A percentile compares a stretch with the other conserved stretches of the same genome.
phyloP scores from a whole-genome alignment of 352 stramenopile species.

The Globisporangium megalacanthum region DNA sequence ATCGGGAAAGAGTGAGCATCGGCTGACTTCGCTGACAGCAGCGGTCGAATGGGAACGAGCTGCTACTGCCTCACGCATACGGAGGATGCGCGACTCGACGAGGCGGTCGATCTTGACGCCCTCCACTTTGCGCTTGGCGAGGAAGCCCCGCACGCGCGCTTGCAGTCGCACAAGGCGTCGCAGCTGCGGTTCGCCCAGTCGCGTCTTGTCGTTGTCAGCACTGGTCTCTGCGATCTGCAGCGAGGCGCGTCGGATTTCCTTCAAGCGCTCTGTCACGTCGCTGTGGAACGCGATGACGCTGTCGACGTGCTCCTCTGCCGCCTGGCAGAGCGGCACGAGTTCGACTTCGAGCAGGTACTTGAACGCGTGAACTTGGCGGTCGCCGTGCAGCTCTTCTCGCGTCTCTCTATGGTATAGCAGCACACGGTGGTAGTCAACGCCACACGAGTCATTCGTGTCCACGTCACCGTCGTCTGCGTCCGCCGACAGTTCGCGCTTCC shows the following conservation, averaged over 20 bases:
- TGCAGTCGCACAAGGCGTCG: slow-evolving; percentile 32
- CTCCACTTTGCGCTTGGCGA: slow-evolving; percentile 31
- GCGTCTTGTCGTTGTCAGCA: neutral
- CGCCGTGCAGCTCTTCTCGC: slow-evolving; percentile 19
- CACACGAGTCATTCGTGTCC: too few species aligned
- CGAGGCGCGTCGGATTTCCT: slow-evolving; percentile 27
- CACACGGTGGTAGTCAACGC: slow-evolving; percentile 34
- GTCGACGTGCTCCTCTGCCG: slow-evolving; percentile 23
- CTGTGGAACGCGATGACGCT: slow-evolving; percentile 33
- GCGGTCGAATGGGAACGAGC: slow-evolving; percentile 16
- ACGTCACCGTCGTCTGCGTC: neutral
- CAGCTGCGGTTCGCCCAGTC: slow-evolving; percentile 1
- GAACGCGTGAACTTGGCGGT: slow-evolving; percentile 20
- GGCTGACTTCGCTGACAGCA: neutral
- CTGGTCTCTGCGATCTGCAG: neutral
- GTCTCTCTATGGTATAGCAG: slow-evolving; percentile 25
- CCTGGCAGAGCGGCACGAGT: slow-evolving; percentile 28
- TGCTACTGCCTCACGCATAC: slow-evolving; percentile 15
- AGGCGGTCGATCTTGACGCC: slow-evolving; percentile 50
- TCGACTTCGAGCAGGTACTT: slow-evolving; percentile 32
- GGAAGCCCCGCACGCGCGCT: slow-evolving; percentile 34
- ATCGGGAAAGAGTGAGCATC: slow-evolving; percentile 10
- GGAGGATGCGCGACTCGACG: slow-evolving; percentile 34
- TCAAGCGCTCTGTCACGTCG: slow-evolving; percentile 20
- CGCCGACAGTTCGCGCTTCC: neutral